These are phyloP conservation scores for Phyllosticta paracitricarpa DNA, from an alignment of 2,329 filamentous ascomycete genomes.

Conservation along the genomic window DNA sequence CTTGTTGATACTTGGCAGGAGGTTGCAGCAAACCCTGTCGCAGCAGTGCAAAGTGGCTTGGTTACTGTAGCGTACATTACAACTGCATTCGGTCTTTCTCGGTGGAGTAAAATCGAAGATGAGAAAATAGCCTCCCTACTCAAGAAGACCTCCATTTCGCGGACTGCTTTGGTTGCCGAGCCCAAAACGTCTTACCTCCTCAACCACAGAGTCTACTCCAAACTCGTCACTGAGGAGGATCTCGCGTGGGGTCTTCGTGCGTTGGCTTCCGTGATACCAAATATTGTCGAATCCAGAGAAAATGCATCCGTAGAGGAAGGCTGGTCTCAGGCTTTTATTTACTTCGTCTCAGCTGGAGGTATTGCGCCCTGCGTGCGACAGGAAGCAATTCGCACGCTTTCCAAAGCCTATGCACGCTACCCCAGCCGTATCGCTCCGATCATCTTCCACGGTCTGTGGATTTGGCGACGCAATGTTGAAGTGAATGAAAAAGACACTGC, in stretches of 20 bases:
- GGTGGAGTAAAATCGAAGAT: slow-evolving; percentile 44
- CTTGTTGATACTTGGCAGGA: slow-evolving; percentile 68
- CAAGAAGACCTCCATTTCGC: slow-evolving; percentile 53
- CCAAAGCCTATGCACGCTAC: slow-evolving; percentile 52
- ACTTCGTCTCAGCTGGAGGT: slow-evolving; percentile 55
- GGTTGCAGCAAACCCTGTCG: slow-evolving; percentile 63
- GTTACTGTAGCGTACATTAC: slow-evolving; percentile 70
- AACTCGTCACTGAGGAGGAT: slow-evolving; percentile 65
- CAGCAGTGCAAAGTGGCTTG: slow-evolving; percentile 73
- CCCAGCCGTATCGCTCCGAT: slow-evolving; percentile 51
- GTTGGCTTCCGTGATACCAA: slow-evolving; percentile 50
- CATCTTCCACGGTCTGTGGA: slow-evolving; percentile 67
- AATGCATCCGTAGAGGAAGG: slow-evolving; percentile 44
- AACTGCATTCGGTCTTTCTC: slow-evolving; percentile 49
- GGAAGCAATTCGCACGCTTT: slow-evolving; percentile 51
- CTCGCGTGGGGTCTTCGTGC: slow-evolving; percentile 66
- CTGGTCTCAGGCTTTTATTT: slow-evolving; percentile 84
- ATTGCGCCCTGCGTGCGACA: slow-evolving; percentile 55
- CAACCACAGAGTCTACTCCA: slow-evolving; percentile 75
- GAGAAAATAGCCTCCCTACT: slow-evolving; percentile 47
- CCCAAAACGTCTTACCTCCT: slow-evolving; percentile 82
- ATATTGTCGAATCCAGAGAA: slow-evolving; percentile 41
- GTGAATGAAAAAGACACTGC: slow-evolving; percentile 68
- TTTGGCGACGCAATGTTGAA: slow-evolving; percentile 61
- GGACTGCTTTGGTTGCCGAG: slow-evolving; percentile 57